Evolutionary conservation across 2,329 filamentous ascomycete genomes (phyloP), one percentile per base, ranked within the genome.

Genomic region (Fusarium camptoceras): DNA sequence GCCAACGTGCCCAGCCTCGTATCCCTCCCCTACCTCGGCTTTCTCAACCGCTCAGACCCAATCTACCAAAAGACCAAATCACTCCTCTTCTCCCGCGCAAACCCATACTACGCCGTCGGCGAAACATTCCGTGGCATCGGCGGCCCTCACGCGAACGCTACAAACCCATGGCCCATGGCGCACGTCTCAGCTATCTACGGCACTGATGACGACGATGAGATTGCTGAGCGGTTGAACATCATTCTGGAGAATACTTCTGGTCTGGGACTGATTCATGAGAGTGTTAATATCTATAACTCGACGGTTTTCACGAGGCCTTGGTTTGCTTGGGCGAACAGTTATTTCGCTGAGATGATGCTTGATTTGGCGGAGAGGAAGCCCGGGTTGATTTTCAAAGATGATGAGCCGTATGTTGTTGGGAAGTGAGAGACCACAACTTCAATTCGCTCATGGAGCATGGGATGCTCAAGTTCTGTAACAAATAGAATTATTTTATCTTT

Each of bases 301-400:
- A 42, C 58, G 1, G 64, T 46, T 0, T 68, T 68, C 1, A 68
- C 65, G 1, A 57, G 65, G 1, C 64, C 65, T 2, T 68, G 65
- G 65, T 68, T 68, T 16, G 65, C 65, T 1, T 68, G 65, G 65
- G 65, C 65, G 1, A 68, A 68, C 0, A 68, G 65, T 3, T 68
- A 68, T 10, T 68, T 68, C 16, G 65, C 65, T 0, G 65, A 68
- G 1, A 68, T 68, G 65, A 30, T 68, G 4, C 59, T 68, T 1
- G 65, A 68, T 1, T 46, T 68, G 53, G 65, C 59, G 0, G 59
- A 68, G 22, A 68, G 65, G 3, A 68, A 68, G 2, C 65, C 65
- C 0, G 53, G 59, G 3, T 2, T 68, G 12, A 68, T 68, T 0
- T 64, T 68, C 2, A 46, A 64, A 11, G n/a, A 64, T 6, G 12